Conservation (phyloP, 2,329 filamentous ascomycete species). For the Apiospora malaysiana region DNA sequence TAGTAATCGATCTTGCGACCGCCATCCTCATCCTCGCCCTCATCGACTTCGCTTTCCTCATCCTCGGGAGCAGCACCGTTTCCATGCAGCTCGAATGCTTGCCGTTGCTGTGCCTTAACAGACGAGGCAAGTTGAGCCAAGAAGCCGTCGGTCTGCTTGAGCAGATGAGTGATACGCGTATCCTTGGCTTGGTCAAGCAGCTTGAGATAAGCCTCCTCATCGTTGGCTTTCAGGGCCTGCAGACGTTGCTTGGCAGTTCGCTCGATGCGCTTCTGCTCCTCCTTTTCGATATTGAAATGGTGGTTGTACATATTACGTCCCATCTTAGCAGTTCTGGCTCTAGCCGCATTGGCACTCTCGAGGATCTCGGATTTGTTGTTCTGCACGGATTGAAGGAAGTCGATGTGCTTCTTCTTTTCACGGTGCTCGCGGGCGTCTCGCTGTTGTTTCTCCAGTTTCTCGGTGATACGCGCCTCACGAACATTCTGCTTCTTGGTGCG, state of each 20-base stretch:
- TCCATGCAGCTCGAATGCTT: conserved; percentile 79
- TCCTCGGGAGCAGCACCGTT: conserved; percentile 64
- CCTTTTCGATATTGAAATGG: conserved; percentile 96
- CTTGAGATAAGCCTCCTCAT: conserved; percentile 98
- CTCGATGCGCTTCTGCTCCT: conserved; percentile 98
- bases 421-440: conserved; percentile 93
- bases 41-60: conserved; percentile 70
- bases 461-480: conserved; percentile 93
- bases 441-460: conserved; percentile 99
- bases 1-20: conserved; percentile 96
- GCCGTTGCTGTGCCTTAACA: conserved; percentile 91
- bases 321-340: conserved; percentile 80
- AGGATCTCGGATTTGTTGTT: conserved; percentile 81
- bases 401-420: conserved; percentile 96
- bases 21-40: conserved; percentile 71
- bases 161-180: conserved; percentile 96
- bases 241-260: conserved; percentile 99
- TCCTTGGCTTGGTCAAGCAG: conserved; percentile 98
- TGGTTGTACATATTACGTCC: conserved; percentile 87
- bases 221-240: conserved; percentile 97
- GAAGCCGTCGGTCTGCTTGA: conserved; percentile 97
- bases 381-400: conserved; percentile 87
- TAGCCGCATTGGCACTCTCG: conserved; percentile 69
- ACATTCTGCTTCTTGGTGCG: conserved; percentile 97
- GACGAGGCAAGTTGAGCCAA: conserved; percentile 93